Evolutionary conservation across 1,284 basidiomycete species (phyloP), one percentile per base, ranked within the genome.

Genomic region (Sanghuangporus baumii): DNA sequence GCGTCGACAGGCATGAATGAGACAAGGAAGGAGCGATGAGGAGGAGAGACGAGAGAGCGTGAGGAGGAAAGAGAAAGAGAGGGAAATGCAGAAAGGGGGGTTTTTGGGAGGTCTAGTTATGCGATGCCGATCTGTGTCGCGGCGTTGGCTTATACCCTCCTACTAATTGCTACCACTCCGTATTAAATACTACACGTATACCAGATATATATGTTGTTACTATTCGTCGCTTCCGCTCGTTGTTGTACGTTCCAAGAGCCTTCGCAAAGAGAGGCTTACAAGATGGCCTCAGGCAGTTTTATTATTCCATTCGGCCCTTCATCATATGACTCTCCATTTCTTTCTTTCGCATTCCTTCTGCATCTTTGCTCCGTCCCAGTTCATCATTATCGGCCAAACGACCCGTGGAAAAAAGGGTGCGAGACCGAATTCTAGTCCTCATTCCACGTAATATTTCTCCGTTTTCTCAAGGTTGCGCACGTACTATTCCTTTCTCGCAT

Each of bases 1-100:
- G 79, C 86, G 82, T 85, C 80, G 67, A 76, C 74, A 61, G 81
- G 73, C 81, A 82, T 83, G 67, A 58, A 56, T 59, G 58, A 54
- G 57, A 63, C 66, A 60, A 57, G 57, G 57, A 62, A 60, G 59
- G 63, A 51, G 67, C 60, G 40, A 34, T 51, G 55, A 59, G 62
- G 57, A 59, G 38, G 43, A 37, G 40, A 26, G 55, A 47, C 36
- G 62, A 41, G 50, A 51, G 60, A 55, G 50, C 48, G 23, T 61
- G 64, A 20, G 62, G 23, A 52, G 47, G 59, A 34, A 59, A 56
- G 63, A 67, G 70, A 59, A 36, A 48, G 54, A 51, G 36, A 50
- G 59, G 38, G 36, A 57, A 38, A 41, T 38, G 38, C 18, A 26
- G 43, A 34, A 56, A 8, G 61, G 47, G 55, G 59, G 67, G 59